Base-by-base conservation (phyloP, 2,329 filamentous ascomycete genomes). In the Blastomyces emzantsi region DNA sequence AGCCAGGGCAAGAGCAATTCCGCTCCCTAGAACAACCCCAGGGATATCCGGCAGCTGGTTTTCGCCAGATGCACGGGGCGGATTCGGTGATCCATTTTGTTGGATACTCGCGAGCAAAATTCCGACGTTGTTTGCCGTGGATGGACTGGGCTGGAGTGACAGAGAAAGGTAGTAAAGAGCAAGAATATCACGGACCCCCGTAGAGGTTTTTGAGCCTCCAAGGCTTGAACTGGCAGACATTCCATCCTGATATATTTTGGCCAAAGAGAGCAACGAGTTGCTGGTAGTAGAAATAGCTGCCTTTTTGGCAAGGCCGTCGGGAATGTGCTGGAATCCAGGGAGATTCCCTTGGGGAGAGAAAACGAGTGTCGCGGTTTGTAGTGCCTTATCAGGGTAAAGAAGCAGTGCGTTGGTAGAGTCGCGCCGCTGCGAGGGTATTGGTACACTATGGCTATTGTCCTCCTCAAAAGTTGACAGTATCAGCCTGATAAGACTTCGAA, bases 221-320 rank as follows among this genome's bases (percentile, higher is more conserved):
- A 81, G 80, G 11, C 81, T 76, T 25, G 83, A 83, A 22, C 86
- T 87, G 64, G 85, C 91, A 2, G 93, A 91, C 85, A 97, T 93
- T 39, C 90, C 87, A 77, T 99, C 94, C 75, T 99, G 94, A 67
- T 96, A 96, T 45, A 99, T 99, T 76, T 99, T 99, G 28, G 94
- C 94, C 51, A 99, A 79, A 0, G 94, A 99, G 1, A 99, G 82
- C 22, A 99, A 80, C 0, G 93, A 95, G 73, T 99, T 99, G 75
- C 94, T 97, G 0, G 92, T 97, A 0, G 92, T 97, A 15, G 92
- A 92, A 30, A 96, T 83, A 1, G 92, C 92, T 7, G 91, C 90
- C 71, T 87, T 90, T 68, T 86, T 86, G 19, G 90, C 85, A 54
- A 87, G 80, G 13, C 87, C 88, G 55, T 90, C 86, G 1, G 86